phyloP scores from a whole-genome alignment of 2,329 filamentous ascomycete species.

The Exophiala alcalophila region DNA sequence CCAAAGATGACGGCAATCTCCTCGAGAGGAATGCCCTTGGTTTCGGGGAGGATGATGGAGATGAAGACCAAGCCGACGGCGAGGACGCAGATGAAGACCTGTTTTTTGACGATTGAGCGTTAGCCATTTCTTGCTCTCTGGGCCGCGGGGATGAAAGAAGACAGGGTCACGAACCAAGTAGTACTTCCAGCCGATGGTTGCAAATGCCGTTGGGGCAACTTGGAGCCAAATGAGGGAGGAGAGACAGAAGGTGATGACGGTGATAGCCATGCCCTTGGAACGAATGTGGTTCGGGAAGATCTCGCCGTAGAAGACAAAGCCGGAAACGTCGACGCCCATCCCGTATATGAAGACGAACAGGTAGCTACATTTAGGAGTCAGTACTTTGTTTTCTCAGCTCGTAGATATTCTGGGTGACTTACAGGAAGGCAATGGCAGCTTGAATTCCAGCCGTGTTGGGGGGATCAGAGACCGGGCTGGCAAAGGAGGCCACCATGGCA shows the following conservation, averaged over 20 bases:
- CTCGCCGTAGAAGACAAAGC: constrained; percentile 18
- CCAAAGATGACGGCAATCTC: no score
- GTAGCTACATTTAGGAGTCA: no score
- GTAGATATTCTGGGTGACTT: no score
- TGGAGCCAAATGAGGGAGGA: constrained; percentile 13
- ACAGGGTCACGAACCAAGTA: no score
- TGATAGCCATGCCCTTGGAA: constrained; percentile 15
- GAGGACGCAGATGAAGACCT: no score
- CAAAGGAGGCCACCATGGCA: constrained; percentile 21
- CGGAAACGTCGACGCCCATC: constrained; percentile 14
- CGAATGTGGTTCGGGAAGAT: constrained; percentile 20
- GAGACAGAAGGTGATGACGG: constrained; percentile 6
- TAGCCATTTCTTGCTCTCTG: no score
- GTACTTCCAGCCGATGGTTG: constrained; percentile 35
- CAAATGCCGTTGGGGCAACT: constrained; percentile 31
- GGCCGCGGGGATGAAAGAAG: no score
- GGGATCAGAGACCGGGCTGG: neutral
- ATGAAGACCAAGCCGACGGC: no score
- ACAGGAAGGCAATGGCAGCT: constrained; percentile 40
- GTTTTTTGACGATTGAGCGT: no score
- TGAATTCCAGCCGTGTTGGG: constrained; percentile 33
- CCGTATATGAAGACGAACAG: neutral
- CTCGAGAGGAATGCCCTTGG: no score
- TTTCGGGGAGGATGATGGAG: no score
- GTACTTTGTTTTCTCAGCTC: no score